Evolutionary conservation across 805 yeast species (phyloP), one percentile per base, ranked within the genome.

Genomic region (Candida sanyiensis): DNA sequence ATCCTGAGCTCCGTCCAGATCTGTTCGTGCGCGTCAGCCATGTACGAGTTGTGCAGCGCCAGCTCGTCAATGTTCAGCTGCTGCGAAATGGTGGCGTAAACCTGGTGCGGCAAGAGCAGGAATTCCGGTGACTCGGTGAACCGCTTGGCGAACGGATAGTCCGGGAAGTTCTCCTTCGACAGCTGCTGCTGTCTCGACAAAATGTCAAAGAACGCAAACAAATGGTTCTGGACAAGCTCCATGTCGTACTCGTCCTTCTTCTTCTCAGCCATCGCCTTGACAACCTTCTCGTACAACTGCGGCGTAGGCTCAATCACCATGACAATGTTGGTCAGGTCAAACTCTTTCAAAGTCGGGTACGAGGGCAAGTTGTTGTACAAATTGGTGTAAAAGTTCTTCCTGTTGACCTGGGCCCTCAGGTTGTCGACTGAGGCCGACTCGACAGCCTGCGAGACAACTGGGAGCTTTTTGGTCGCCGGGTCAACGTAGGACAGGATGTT

Each of bases 231-330:
- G 5, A 67, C 52, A 3, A 75, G 52, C 31, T 75, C 81, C 80
- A 74, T 73, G 49, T 75, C 81, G 46, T 65, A 73, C 24, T 74
- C 77, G n/a, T 54, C 44, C 1, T 40, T 22, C 4, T 43, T 26
- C 38, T 64, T 60, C 4, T 58, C 41, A 40, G 45, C 45, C 52
- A 55, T 37, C 30, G 57, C 38, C 42, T 56, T 20, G 9, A 28
- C 12, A 3, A 52, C 46, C 26, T 39, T 45, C 3, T 50, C 38
- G 39, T 47, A 64, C 12, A 51, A 27, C n/a, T 44, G 42, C 6
- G 32, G 34, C 2, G 59, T 62, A 3, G 86, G 86, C 28, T 62
- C 66, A n/a, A 78, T 59, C 6, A 80, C 80, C 80, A 80, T 78
- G 6, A 80, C 53, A 44, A 73, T 75, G 30, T 70, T 66, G 0